These are phyloP conservation scores for Dendrocalamus sinicus DNA, from an alignment of 176 grass and related monocot species.

Conservation along the genomic window DNA sequence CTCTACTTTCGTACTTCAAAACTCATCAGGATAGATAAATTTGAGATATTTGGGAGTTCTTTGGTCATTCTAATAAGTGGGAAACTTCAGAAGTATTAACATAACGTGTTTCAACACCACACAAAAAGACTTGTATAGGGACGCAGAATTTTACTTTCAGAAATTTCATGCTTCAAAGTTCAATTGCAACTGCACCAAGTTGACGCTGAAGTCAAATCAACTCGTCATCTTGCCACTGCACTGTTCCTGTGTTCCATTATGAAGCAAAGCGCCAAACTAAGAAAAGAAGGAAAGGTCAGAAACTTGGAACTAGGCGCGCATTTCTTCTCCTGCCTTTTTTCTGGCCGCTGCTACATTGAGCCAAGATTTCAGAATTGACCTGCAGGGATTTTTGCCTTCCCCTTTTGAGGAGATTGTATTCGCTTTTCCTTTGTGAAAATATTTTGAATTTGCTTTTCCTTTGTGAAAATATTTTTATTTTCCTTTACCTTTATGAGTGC, in stretches of 20 bases:
- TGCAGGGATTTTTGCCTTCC: neutral
- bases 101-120: neutral
- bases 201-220: slow-evolving; percentile 18
- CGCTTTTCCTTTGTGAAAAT: neutral
- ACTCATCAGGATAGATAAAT: neutral
- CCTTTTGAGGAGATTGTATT: neutral
- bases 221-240: neutral
- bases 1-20: neutral
- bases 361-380: slow-evolving; percentile 20
- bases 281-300: neutral
- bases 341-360: neutral
- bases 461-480: neutral
- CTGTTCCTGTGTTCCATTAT: slow-evolving; percentile 3
- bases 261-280: neutral
- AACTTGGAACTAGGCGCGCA: neutral
- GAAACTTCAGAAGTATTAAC: neutral
- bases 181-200: neutral
- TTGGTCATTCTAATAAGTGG: neutral
- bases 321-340: slow-evolving; percentile 7
- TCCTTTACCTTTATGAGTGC: neutral
- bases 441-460: neutral
- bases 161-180: slow-evolving; percentile 32
- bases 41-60: neutral
- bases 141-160: slow-evolving; percentile 5
- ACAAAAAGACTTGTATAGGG: neutral